Percentiles rank a stretch among this genome's conserved stretches.
Evolutionary conservation across 2,329 filamentous ascomycete genomes (phyloP).

Genomic region (Fusarium temperatum): DNA sequence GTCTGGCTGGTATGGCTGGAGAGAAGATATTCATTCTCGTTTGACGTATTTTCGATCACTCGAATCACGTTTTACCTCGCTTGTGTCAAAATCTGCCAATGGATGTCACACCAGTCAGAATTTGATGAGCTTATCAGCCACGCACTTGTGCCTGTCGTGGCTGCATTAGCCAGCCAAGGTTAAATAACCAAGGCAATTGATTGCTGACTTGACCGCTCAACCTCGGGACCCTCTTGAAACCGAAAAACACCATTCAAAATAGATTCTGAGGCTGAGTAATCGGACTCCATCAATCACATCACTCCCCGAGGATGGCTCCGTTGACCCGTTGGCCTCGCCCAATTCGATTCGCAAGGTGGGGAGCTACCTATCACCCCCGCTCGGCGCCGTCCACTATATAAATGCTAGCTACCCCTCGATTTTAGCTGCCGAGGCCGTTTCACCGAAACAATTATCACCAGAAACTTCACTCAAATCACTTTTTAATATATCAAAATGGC

Average conservation of each 20-base stretch:
- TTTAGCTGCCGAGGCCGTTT: not conserved
- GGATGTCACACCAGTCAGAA: not conserved
- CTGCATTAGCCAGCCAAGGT: not conserved
- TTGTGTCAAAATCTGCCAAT: not conserved
- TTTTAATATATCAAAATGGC: constrained; percentile 25
- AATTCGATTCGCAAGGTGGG: constrained; percentile 6
- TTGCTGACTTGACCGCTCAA: not conserved
- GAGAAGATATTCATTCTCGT: not conserved
- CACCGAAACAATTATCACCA: not conserved
- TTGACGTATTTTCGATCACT: too few relatives aligned
- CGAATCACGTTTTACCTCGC: accelerated
- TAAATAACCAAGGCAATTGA: not conserved
- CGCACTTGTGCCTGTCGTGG: not conserved
- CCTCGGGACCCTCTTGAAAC: not conserved
- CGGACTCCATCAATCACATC: constrained; percentile 4
- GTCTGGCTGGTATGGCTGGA: too few relatives aligned
- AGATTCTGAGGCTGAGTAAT: constrained; percentile 3
- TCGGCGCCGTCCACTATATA: not conserved
- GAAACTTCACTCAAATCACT: not conserved
- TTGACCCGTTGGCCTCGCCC: constrained; percentile 10
- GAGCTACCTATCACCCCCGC: constrained; percentile 7
- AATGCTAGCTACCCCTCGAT: constrained; percentile 11
- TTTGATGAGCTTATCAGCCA: not conserved
- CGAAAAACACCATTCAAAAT: not conserved
- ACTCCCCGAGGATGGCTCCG: constrained; percentile 1